These are phyloP conservation scores for Aphanocladium album DNA, from an alignment of 2,329 filamentous ascomycete species.

Conservation along the genomic window DNA sequence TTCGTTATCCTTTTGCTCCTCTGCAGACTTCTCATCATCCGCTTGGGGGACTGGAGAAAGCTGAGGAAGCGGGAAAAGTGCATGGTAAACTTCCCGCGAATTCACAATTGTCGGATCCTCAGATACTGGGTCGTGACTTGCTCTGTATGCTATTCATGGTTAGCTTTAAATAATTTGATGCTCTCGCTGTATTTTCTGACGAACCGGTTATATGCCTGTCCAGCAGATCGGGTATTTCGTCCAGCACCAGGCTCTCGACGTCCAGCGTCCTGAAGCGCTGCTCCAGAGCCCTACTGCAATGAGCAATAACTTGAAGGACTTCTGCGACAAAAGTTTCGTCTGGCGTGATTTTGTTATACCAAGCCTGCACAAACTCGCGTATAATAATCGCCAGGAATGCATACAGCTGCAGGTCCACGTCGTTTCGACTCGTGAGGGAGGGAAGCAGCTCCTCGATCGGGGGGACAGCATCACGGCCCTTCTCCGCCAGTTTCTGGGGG, in stretches of 20 bases:
- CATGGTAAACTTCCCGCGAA: slow-evolving; percentile 71
- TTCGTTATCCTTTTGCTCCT: slow-evolving; percentile 71
- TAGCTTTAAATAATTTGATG: background rate
- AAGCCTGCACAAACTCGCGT: slow-evolving; percentile 83
- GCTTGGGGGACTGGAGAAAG: slow-evolving; percentile 68
- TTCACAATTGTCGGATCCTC: slow-evolving; percentile 57
- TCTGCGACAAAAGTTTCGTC: slow-evolving; percentile 86
- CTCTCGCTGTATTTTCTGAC: slow-evolving; percentile 15
- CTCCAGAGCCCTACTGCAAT: slow-evolving; percentile 83
- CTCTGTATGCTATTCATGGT: slow-evolving; percentile 60
- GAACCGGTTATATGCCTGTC: slow-evolving; percentile 75
- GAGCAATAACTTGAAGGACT: slow-evolving; percentile 83
- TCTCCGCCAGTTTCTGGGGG: slow-evolving; percentile 59
- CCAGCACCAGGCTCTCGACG: slow-evolving; percentile 73
- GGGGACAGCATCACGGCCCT: slow-evolving; percentile 41
- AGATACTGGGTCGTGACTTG: slow-evolving; percentile 54
- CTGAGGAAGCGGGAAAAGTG: slow-evolving; percentile 73
- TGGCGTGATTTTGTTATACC: slow-evolving; percentile 89
- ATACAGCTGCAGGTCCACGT: slow-evolving; percentile 89
- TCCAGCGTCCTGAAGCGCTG: slow-evolving; percentile 79
- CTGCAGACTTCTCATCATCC: slow-evolving; percentile 43
- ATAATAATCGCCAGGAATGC: slow-evolving; percentile 86
- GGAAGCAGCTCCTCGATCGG: slow-evolving; percentile 80
- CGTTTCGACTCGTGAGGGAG: slow-evolving; percentile 88
- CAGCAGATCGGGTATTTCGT: slow-evolving; percentile 80